These are phyloP conservation scores for Miscanthus lutarioriparius DNA, from an alignment of 176 grass and related monocot species.

Conservation along the genomic window DNA sequence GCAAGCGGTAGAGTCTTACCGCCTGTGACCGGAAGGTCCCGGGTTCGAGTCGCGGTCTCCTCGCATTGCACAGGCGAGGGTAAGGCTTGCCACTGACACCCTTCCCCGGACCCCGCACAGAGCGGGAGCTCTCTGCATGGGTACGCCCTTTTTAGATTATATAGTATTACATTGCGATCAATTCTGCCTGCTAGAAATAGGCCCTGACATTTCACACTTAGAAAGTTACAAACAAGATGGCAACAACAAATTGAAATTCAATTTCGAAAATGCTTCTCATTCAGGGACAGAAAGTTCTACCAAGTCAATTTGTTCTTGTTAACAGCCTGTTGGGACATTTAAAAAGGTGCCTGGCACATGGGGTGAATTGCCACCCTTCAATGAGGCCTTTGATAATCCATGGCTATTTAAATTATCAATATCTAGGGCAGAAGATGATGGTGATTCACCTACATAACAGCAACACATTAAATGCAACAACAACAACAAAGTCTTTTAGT, in stretches of 20 bases:
- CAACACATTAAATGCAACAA: constrained; percentile 29
- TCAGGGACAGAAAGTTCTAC: constrained; percentile 12
- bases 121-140: too few relatives aligned
- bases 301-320: background rate
- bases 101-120: too few relatives aligned
- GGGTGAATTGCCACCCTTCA: constrained; percentile 48
- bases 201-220: background rate
- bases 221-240: background rate
- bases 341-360: constrained; percentile 47
- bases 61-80: too few relatives aligned
- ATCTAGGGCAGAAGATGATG: constrained; percentile 57
- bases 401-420: constrained; percentile 55
- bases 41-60: too few relatives aligned
- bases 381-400: constrained; percentile 42
- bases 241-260: constrained; percentile 18
- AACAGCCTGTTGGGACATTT: constrained; percentile 8
- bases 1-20: too few relatives aligned
- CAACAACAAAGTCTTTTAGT: too few relatives aligned
- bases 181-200: background rate
- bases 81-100: too few relatives aligned
- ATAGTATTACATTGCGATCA: background rate
- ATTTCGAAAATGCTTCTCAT: background rate
- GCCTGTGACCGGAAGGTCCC: too few relatives aligned
- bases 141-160: too few relatives aligned
- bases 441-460: constrained; percentile 44